Percentiles rank a stretch among this genome's conserved stretches.
Conservation (phyloP, 345 rosid species). For the Aquilaria sinensis region DNA sequence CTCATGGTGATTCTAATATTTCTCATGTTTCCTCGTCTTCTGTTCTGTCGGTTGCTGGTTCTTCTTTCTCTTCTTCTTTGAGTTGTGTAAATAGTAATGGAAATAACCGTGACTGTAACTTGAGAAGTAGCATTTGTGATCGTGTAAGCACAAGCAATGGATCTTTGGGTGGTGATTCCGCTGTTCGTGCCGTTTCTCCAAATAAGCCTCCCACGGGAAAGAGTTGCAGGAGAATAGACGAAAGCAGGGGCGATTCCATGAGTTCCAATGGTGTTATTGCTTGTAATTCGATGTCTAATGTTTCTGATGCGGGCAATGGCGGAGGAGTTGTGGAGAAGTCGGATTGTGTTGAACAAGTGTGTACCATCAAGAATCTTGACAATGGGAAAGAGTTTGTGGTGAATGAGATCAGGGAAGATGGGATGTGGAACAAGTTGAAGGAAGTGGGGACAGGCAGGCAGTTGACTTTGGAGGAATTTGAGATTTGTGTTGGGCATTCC, state of each 20-base stretch:
- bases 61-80: constrained; percentile 14
- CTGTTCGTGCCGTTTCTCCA: constrained; percentile 16
- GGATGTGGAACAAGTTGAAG: constrained; percentile 68
- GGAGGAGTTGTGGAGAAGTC: constrained; percentile 26
- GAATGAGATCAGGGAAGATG: constrained; percentile 79
- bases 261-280: constrained; percentile 24
- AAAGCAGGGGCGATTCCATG: constrained; percentile 15
- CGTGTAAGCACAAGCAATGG: constrained; percentile 15
- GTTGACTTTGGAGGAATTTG: constrained; percentile 94
- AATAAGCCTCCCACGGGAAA: constrained; percentile 31
- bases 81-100: constrained; percentile 26
- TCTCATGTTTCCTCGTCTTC: constrained; percentile 33
- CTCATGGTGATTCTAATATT: constrained; percentile 24
- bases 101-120: constrained; percentile 12
- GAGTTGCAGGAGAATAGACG: constrained; percentile 22
- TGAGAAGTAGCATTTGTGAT: constrained; percentile 2
- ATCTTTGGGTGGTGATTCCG: constrained; percentile 9
- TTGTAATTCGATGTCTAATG: constrained; percentile 19
- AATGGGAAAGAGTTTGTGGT: constrained; percentile 85
- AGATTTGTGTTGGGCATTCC: constrained; percentile 82
- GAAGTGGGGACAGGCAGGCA: constrained; percentile 89
- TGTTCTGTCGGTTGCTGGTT: constrained; percentile 28
- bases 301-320: constrained; percentile 13
- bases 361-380: constrained; percentile 82
- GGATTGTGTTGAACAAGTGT: constrained; percentile 34